These are phyloP conservation scores for Pythium chondricola DNA, from an alignment of 352 stramenopile genomes.

Conservation along the genomic window DNA sequence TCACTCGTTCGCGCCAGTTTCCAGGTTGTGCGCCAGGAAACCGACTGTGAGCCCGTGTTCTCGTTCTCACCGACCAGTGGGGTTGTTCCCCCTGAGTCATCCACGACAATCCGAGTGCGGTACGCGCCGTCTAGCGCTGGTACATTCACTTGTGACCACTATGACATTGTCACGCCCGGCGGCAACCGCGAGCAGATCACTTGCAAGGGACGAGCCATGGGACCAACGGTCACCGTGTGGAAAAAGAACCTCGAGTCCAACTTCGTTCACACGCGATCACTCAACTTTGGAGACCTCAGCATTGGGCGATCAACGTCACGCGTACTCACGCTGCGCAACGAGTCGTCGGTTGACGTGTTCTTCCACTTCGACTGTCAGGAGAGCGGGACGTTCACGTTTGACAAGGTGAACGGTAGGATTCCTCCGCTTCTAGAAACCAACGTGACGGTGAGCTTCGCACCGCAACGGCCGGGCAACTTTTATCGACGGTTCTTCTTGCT, in stretches of 20 bases:
- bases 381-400: conserved; percentile 83
- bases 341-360: conserved; percentile 54
- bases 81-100: conserved; percentile 71
- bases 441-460: conserved; percentile 83
- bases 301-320: conserved; percentile 50
- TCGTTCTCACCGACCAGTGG: conserved; percentile 62
- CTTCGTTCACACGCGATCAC: conserved; percentile 56
- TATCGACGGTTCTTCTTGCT: conserved; percentile 87
- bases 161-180: conserved; percentile 84
- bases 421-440: conserved; percentile 67
- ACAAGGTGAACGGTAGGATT: conserved; percentile 68
- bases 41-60: conserved; percentile 84
- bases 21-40: conserved; percentile 61
- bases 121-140: conserved; percentile 82
- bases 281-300: conserved; percentile 89
- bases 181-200: conserved; percentile 77
- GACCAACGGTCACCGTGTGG: conserved; percentile 63
- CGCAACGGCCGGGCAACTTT: conserved; percentile 80
- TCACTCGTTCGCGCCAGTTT: conserved; percentile 88
- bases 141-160: conserved; percentile 88
- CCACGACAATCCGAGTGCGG: conserved; percentile 53
- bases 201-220: conserved; percentile 62
- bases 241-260: conserved; percentile 77
- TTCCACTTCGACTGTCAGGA: conserved; percentile 80
- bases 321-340: conserved; percentile 82